Evolutionary conservation across 2,329 filamentous ascomycete species (phyloP).

Genomic region (Trichophyton schoenleinii): DNA sequence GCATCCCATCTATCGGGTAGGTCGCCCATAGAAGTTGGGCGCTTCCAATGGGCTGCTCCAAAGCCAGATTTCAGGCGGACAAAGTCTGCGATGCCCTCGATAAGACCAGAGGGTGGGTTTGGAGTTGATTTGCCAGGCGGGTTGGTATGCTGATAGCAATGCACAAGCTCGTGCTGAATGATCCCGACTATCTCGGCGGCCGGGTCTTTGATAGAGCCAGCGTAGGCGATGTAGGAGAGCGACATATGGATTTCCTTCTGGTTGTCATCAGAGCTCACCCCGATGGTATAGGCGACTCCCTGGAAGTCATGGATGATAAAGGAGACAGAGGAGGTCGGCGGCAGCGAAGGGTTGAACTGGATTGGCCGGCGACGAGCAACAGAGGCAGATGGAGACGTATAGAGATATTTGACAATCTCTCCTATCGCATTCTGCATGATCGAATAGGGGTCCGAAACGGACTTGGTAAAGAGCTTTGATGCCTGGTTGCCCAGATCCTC

Average conservation of each 20-base stretch:
- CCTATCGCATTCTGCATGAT: slow-evolving; percentile 52
- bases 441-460: slow-evolving; percentile 47
- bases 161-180: slow-evolving; percentile 82
- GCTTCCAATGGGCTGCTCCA: slow-evolving; percentile 72
- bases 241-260: slow-evolving; percentile 92
- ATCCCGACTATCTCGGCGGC: slow-evolving; percentile 64
- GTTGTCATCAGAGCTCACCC: slow-evolving; percentile 62
- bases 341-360: slow-evolving; percentile 30
- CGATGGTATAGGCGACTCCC: slow-evolving; percentile 82
- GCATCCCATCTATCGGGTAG: slow-evolving; percentile 60
- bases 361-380: slow-evolving; percentile 6
- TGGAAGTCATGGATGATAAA: slow-evolving; percentile 65
- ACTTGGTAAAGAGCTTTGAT: slow-evolving; percentile 52
- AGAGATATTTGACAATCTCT: slow-evolving; percentile 61
- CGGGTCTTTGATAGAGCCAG: slow-evolving; percentile 18
- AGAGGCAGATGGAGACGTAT: slow-evolving; percentile 34
- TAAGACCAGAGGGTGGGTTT: slow-evolving; percentile 54
- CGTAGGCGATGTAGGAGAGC: slow-evolving; percentile 53
- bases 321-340: slow-evolving; percentile 71
- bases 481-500: slow-evolving; percentile 36
- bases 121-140: slow-evolving; percentile 24
- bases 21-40: slow-evolving; percentile 34
- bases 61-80: slow-evolving; percentile 64
- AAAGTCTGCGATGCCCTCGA: slow-evolving; percentile 90
- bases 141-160: slow-evolving; percentile 79